Evolutionary conservation across 2,329 filamentous ascomycete species (phyloP), one percentile per base, ranked within the genome.

Genomic region (Chaetothyriales sp.): DNA sequence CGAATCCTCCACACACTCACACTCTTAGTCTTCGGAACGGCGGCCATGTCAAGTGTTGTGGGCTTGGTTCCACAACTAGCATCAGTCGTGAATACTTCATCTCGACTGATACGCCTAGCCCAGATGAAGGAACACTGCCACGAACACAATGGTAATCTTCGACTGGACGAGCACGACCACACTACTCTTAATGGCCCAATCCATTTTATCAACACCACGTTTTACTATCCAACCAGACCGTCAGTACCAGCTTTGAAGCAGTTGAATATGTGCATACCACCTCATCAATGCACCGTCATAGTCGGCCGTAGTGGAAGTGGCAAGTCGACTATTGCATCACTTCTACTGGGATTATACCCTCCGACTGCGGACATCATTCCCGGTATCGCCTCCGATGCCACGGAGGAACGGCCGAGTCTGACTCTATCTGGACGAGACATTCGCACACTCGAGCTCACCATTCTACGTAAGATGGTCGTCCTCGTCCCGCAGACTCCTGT

Each of bases 241-340:
- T 65, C 70, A 1, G 70, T 70, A 0, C 62, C 64, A 0, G 77
- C 87, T 0, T 71, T 95, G 1, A 72, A 73, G 8, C 70, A 78
- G 19, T 65, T 94, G n/a, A 80, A 73, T n/a, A 70, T 95, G 6
- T 70, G 67, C 0, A 77, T 95, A 49, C 64, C 72, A 1, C 66
- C 76, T 0, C 81, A 82, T 19, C 80, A 77, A 3, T 85, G 80
- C 58, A 82, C 82, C 0, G 88, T 86, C 2, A 80, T 97, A 18
- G 88, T 94, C 1, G 89, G 90, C 1, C 70, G 78, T 0, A 95
- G 89, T 0, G 90, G 92, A 0, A 86, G 84, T n/a, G 90, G 92
- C 1, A 97, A 98, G 69, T 89, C 85, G 13, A 95, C 90, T 0
- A 74, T 95, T 37, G 76, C 84, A 0, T 78, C 84, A 0, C 70